Base-by-base conservation (phyloP, 2,329 filamentous ascomycete species). In the Trichoderma afroharzianum region DNA sequence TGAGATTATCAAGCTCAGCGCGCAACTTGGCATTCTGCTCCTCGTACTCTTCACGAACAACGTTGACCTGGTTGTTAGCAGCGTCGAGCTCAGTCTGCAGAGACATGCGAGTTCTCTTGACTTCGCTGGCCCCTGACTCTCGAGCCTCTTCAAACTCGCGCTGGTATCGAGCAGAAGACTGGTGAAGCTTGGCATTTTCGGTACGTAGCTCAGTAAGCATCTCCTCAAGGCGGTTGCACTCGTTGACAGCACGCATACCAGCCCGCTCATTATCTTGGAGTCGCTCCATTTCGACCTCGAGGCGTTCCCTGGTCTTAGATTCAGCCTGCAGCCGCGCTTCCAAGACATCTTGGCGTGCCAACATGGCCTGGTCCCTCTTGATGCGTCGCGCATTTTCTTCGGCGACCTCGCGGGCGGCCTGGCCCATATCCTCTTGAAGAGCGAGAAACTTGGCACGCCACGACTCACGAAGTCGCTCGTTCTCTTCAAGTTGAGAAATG, bases 391-490 rank as follows among this genome's bases (percentile, higher is more conserved):
- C 90, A 78, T 95, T 95, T 78, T 98, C 95, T 76, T 93, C 90
- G 26, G 92, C 90, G 73, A 98, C 90, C 73, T 97, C 92, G 61
- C 90, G 89, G 68, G 93, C 91, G 63, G 94, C 93, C 70, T 86
- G 86, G 36, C 90, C 88, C 91, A 98, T 95, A 76, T 98, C 94
- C 74, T 94, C 89, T 81, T 98, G 95, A 50, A 99, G 85, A 72
- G 90, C 90, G 76, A 95, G 89, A 77, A 98, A 92, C 81, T 96
- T 97, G 79, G 86, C 85, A 75, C 94, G 91, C 88, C 97, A 95
- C 73, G 87, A 90, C 79, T 97, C 93, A 71, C 94, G 91, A 72
- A 97, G 88, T 74, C 92, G 90, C 78, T 95, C 90, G 77, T 94
- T 95, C 82, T 97, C 95, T 77, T 96, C 91, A 55, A 96, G 88